Evolutionary conservation across 495 filamentous ascomycete genomes (phyloP), one percentile per base, ranked within the genome.

Genomic region (Polyplosphaeria fusca): DNA sequence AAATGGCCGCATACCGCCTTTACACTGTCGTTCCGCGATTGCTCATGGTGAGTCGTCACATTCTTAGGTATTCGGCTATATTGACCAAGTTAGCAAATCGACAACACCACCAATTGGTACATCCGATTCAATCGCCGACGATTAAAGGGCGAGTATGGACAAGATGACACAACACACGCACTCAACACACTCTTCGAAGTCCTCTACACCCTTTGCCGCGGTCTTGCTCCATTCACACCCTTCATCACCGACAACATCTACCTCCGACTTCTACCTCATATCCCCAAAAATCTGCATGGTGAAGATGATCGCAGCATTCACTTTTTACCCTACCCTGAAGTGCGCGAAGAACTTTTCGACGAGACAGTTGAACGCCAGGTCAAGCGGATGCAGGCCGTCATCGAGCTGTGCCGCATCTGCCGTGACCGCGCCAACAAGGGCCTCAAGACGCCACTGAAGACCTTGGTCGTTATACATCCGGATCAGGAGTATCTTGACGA

Each of bases 71-170:
- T 27, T 19, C 28, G 26, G 30, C 30, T 35, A 7, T 42, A 11
- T 20, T 42, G 11, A 26, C 9, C 20, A 1, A n/a, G 4, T 2
- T 38, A 80, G 50, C 80, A 95, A 69, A 93, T 97, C 60, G 93
- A 98, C 67, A 91, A 93, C 72, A 88, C 88, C 4, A 97, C 93
- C 1, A 98, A 98, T 73, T 98, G 94, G 94, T 98, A 98, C 71
- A 98, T 98, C 68, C 83, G 92, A n/a, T 96, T 97, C 78, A 98
- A 98, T 76, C 83, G 93, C 26, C 90, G 89, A 70, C 86, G 93
- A 18, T 77, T 98, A 50, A 98, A 97, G 83, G 93, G 93, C 52
- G 91, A 94, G 71, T 83, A 86, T 65, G 92, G 92, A 13, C 70
- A 87, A 12, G 82, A 94, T 40, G 93, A 97, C 65, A 97, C 93